These are phyloP conservation scores for Mitosporidium daphniae DNA, from an alignment of 371 early-diverging fungal species.

Conservation along the genomic window DNA sequence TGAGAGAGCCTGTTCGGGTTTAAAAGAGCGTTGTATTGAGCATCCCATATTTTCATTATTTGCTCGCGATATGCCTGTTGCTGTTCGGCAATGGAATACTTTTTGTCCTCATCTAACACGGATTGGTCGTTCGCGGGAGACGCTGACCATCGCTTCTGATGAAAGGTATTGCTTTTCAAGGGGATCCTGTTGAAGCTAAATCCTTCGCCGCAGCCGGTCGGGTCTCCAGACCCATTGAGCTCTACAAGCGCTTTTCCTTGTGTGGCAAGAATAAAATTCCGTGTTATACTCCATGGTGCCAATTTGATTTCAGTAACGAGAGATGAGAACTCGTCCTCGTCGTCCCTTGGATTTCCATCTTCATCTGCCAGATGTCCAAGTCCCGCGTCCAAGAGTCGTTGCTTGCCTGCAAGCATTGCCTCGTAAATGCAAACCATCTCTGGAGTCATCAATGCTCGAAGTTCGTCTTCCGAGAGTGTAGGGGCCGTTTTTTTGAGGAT, in stretches of 20 bases:
- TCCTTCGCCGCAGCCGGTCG: slow-evolving; percentile 83
- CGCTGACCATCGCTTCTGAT: slow-evolving; percentile 10
- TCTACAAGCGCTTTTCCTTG: slow-evolving; percentile 13
- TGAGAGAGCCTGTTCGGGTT: too few relatives aligned
- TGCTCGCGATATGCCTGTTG: slow-evolving; percentile 66
- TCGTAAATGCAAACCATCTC: slow-evolving; percentile 88
- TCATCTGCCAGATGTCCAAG: slow-evolving; percentile 15
- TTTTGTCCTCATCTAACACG: slow-evolving; percentile 6
- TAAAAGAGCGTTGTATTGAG: slow-evolving; percentile 34
- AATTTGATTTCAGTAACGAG: slow-evolving; percentile 52
- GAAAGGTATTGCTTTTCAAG: slow-evolving; percentile 65
- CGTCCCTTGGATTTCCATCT: slow-evolving; percentile 18
- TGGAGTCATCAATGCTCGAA: slow-evolving; percentile 75
- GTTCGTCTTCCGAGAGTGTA: slow-evolving; percentile 58
- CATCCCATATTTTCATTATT: slow-evolving; percentile 49
- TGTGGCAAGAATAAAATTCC: slow-evolving; percentile 42
- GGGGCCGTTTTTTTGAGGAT: slow-evolving; percentile 35
- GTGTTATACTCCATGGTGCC: slow-evolving; percentile 79
- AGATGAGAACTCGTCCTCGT: slow-evolving; percentile 14
- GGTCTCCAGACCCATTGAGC: slow-evolving; percentile 11
- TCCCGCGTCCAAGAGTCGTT: slow-evolving; percentile 66
- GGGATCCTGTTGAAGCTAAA: slow-evolving; percentile 83
- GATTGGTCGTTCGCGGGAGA: slow-evolving; percentile 2
- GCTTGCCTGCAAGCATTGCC: slow-evolving; percentile 76
- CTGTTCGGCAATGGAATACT: slow-evolving; percentile 68